Conservation (phyloP, 371 early-diverging fungal species). For the Furculomyces boomerangus region DNA sequence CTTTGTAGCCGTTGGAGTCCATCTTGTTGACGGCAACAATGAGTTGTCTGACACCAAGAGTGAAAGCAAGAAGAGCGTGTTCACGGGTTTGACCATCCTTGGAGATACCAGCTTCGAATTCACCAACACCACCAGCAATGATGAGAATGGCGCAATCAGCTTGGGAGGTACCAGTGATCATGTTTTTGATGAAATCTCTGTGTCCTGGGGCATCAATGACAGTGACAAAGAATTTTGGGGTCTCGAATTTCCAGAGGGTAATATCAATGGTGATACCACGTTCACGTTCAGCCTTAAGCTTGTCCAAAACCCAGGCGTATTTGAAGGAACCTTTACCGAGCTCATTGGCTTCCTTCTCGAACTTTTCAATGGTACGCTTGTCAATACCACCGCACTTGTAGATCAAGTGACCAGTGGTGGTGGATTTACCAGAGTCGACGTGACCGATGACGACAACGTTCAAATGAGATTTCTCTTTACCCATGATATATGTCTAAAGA, state of each 20-base stretch:
- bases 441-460: slow-evolving; percentile 99
- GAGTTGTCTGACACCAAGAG: slow-evolving; percentile 93
- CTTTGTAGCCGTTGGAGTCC: slow-evolving; percentile 91
- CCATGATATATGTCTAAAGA: slow-evolving; percentile 31
- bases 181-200: slow-evolving; percentile 98
- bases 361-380: slow-evolving; percentile 98
- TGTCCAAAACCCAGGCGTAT: slow-evolving; percentile 93
- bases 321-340: slow-evolving; percentile 98
- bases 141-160: slow-evolving; percentile 95
- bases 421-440: slow-evolving; percentile 97
- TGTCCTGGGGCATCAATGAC: slow-evolving; percentile 99
- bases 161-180: slow-evolving; percentile 98
- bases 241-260: slow-evolving; percentile 95
- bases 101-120: slow-evolving; percentile 98
- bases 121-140: slow-evolving; percentile 87
- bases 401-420: slow-evolving; percentile 94
- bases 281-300: slow-evolving; percentile 95
- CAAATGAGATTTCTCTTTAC: slow-evolving; percentile 87
- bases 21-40: slow-evolving; percentile 98
- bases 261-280: slow-evolving; percentile 97
- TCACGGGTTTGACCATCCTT: slow-evolving; percentile 99
- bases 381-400: slow-evolving; percentile 98
- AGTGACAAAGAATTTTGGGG: slow-evolving; percentile 84
- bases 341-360: slow-evolving; percentile 96
- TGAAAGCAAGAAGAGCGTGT: slow-evolving; percentile 96